phyloP scores from a whole-genome alignment of 2,329 filamentous ascomycete species.

The Lachnellula hyalina region DNA sequence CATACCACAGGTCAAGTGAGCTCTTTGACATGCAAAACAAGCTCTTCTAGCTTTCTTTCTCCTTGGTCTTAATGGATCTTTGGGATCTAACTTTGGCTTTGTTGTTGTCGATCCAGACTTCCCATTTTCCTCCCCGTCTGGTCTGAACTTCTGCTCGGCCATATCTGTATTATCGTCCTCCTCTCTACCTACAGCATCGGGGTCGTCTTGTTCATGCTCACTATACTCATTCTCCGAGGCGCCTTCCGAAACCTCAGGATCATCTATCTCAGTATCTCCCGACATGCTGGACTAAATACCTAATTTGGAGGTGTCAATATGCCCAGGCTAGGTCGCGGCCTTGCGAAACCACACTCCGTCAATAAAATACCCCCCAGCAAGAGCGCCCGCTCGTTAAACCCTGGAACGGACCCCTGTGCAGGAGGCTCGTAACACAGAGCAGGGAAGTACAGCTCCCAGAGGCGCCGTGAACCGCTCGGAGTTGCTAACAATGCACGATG shows the following conservation, averaged over 20 bases:
- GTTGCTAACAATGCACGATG: slow-evolving; percentile 25
- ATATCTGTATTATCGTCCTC: slow-evolving; percentile 31
- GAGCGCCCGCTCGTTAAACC: slow-evolving; percentile 21
- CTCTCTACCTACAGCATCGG: slow-evolving; percentile 27
- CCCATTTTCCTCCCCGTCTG: slow-evolving; percentile 29
- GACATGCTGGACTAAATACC: slow-evolving; percentile 32
- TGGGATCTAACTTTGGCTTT: slow-evolving; percentile 68
- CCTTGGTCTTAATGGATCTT: slow-evolving; percentile 83
- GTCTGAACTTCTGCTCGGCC: slow-evolving; percentile 30
- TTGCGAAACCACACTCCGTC: slow-evolving; percentile 30
- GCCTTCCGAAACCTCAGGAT: slow-evolving; percentile 32
- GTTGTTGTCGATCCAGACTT: slow-evolving; percentile 37
- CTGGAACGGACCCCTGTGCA: slow-evolving; percentile 23
- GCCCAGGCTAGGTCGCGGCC: slow-evolving; percentile 19
- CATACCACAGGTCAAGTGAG: slow-evolving; percentile 97
- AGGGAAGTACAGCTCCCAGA: slow-evolving; percentile 21
- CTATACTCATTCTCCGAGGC: slow-evolving; percentile 33
- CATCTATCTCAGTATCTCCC: slow-evolving; percentile 32
- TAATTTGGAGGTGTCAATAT: slow-evolving; percentile 15
- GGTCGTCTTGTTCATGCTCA: slow-evolving; percentile 31
- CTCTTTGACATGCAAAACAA: slow-evolving; percentile 94
- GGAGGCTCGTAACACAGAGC: slow-evolving; percentile 24
- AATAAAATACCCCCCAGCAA: slow-evolving; percentile 22
- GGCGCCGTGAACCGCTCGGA: slow-evolving; percentile 22
- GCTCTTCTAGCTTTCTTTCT: slow-evolving; percentile 95